Evolutionary conservation across 805 yeast species (phyloP), one percentile per base, ranked within the genome.

Genomic region (Sugiyamaella chiloensis): DNA sequence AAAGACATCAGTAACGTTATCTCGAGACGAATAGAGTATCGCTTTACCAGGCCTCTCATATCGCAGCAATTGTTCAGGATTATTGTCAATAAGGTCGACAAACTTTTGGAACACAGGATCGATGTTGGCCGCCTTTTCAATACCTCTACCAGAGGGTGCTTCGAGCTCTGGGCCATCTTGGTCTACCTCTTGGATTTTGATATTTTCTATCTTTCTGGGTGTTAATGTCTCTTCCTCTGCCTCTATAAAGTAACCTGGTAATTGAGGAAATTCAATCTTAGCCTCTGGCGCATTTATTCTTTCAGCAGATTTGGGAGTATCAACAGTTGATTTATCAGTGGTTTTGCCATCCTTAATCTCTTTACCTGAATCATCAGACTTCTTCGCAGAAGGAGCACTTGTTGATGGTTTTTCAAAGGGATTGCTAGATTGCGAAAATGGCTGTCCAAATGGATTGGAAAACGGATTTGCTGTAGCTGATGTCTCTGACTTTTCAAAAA

Each of bases 61-160:
- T 48, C 99, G 76, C 29, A 93, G 70, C 2, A 93, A 87, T 67
- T 93, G 99, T 2, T 75, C 72, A 2, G 97, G 90, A 60, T 93
- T 93, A 60, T 84, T 85, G 9, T 84, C 83, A 9, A 87, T 84
- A 1, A 80, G 71, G 45, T 79, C 83, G 24, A 87, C 77, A 64
- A 93, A 93, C 51, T 81, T 77, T 60, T 86, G 87, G 65, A 93
- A 93, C 5, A 77, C 78, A 48, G 79, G 79, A 61, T 90, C 96
- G 52, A 86, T 85, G 45, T 54, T 53, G 1, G 57, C 41, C n/a
- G 49, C 49, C 1, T 55, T 52, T n/a, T 50, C 56, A 2, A 47
- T 48, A 9, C 42, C 54, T 5, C 31, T 20, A 8, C 44, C 56
- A 9, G 14, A 14, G 17, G 42, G 20, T 8, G 32, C 42, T 9